Percentiles rank a stretch among this genome's conserved stretches.
Evolutionary conservation across 2,329 filamentous ascomycete species (phyloP).

Genomic region (Zasmidium angulare): DNA sequence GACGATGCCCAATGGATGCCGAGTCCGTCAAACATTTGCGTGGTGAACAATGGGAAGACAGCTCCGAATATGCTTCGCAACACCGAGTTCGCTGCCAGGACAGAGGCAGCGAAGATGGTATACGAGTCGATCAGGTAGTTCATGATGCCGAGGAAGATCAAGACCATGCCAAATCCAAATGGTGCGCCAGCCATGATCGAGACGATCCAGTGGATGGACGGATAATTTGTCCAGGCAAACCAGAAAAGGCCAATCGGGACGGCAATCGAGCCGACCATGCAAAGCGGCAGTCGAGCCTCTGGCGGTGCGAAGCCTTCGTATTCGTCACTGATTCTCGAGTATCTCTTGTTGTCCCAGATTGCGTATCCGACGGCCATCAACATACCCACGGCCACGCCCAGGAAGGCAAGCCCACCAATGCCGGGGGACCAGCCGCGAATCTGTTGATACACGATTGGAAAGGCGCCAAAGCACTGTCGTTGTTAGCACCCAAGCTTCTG

Average conservation of each 20-base stretch:
- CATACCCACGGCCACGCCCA: conserved; percentile 70
- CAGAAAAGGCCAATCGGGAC: conserved; percentile 67
- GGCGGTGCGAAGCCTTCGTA: conserved; percentile 60
- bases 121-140: conserved; percentile 65
- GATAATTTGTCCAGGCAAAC: conserved; percentile 66
- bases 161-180: conserved; percentile 60
- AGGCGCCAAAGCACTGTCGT: conserved; percentile 42
- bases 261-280: conserved; percentile 61
- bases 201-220: conserved; percentile 57
- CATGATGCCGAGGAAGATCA: conserved; percentile 65
- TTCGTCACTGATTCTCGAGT: conserved; percentile 46
- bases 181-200: conserved; percentile 52
- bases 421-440: conserved; percentile 59
- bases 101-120: conserved; percentile 69
- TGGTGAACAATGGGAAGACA: conserved; percentile 76
- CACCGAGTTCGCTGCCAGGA: conserved; percentile 75
- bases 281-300: conserved; percentile 64
- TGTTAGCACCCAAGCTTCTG: no score
- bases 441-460: conserved; percentile 61
- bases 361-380: conserved; percentile 57
- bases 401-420: conserved; percentile 63
- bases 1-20: conserved; percentile 71
- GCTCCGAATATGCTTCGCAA: conserved; percentile 76
- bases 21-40: conserved; percentile 54
- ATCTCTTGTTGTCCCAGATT: conserved; percentile 55